Evolutionary conservation across 2,329 filamentous ascomycete species (phyloP), one percentile per base, ranked within the genome.

Genomic region (Saccharata proteae): DNA sequence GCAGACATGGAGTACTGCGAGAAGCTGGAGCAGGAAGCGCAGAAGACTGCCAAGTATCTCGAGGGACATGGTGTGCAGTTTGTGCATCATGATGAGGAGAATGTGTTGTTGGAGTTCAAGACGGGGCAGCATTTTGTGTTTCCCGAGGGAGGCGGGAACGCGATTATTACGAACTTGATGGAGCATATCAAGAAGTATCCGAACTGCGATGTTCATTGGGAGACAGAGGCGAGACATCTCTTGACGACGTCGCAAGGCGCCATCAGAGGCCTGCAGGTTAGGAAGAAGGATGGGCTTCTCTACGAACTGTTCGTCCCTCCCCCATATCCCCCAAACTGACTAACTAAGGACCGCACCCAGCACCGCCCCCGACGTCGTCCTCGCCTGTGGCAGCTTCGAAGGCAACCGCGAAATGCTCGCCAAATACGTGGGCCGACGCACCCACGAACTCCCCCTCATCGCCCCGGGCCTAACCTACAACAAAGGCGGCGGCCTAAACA

Each of bases 381-480:
- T 32, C 44, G 51, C 57, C 5, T 59, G 57, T 35, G 57, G 56
- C 17, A 56, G 55, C 2, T 61, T 59, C 29, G 58, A 41, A 51
- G 55, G 30, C 11, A 60, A 59, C 30, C 48, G 49, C 29, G 55
- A 60, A 38, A 60, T 59, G 55, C 44, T 57, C 22, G 50, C 52
- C 5, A 45, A 51, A 32, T 60, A 59, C 30, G 41, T 60, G 13
- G 55, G 58, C 4, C 45, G 48, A n/a, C 42, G 53, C 27, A 52
- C 54, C 4, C 50, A 57, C 34, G 48, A 55, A 20, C 43, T 61
- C 3, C 52, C 52, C n/a, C 45, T 59, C 12, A 59, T 60, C 29
- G 55, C 56, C 8, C 56, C 56, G 2, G 57, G 57, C 2, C 39
- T 59, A 22, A 53, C 51, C 37, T 55, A 59, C 44, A 59, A 60